Percentiles rank a stretch among this genome's conserved stretches.
These are phyloP conservation scores for Puccinia horiana DNA, from an alignment of 1,284 basidiomycete species.

Conservation along the genomic window DNA sequence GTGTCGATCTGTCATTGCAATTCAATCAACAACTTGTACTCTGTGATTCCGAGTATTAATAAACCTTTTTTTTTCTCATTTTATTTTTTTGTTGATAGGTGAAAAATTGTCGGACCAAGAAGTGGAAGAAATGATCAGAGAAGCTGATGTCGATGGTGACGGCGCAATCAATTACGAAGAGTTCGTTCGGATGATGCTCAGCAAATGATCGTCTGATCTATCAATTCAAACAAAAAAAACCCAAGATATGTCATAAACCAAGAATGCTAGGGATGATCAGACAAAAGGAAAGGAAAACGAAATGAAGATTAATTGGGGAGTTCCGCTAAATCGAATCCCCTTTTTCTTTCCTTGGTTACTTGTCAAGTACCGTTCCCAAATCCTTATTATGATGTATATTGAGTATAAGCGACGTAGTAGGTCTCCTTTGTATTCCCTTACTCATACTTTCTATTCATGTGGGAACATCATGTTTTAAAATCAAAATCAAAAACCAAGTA, in stretches of 20 bases:
- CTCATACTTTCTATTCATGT: background rate
- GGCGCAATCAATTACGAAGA: conserved; percentile 64
- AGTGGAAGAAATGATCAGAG: conserved; percentile 97
- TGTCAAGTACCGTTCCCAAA: background rate
- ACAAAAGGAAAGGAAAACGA: background rate
- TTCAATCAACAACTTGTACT: background rate
- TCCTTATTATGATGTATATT: background rate
- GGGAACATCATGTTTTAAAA: conserved; percentile 1
- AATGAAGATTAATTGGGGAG: no score
- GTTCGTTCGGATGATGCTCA: conserved; percentile 64
- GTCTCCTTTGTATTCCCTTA: background rate
- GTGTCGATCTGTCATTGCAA: background rate
- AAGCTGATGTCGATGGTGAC: conserved; percentile 93
- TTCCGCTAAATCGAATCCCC: background rate
- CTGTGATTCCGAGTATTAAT: background rate
- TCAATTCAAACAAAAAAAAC: background rate
- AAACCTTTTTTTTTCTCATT: no score
- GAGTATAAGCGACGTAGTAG: background rate
- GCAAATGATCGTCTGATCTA: conserved; percentile 52
- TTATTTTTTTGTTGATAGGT: conserved; percentile 51
- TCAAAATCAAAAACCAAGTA: background rate
- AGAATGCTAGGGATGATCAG: background rate
- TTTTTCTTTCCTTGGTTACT: background rate
- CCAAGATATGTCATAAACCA: background rate
- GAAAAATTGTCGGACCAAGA: conserved; percentile 90